These are phyloP conservation scores for Zopfia rhizophila DNA, from an alignment of 2,329 filamentous ascomycete genomes.

Conservation along the genomic window DNA sequence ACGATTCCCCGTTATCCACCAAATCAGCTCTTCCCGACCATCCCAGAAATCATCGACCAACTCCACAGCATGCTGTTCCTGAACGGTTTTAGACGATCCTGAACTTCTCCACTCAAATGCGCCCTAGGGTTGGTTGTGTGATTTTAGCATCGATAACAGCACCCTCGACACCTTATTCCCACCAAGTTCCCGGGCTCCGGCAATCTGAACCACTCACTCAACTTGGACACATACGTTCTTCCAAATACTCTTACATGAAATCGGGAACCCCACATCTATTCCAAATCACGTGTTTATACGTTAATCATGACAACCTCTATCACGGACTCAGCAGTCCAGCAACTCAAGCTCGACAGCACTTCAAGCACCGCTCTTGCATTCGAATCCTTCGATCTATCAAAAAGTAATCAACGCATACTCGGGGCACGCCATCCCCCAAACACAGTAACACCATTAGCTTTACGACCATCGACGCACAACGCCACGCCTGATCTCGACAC, in stretches of 20 bases:
- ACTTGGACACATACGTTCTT: too few relatives aligned
- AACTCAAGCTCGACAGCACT: conserved; percentile 31
- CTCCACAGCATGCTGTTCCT: too few relatives aligned
- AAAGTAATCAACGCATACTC: conserved; percentile 55
- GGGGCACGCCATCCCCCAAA: conserved; percentile 52
- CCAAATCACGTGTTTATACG: neutral
- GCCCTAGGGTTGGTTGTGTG: conserved; percentile 15
- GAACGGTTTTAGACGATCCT: too few relatives aligned
- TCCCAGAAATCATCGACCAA: neutral
- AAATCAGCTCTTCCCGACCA: neutral
- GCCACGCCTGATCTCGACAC: too few relatives aligned
- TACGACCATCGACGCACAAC: conserved; percentile 44
- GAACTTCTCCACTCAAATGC: neutral
- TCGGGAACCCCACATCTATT: conserved; percentile 1
- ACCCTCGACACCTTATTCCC: conserved; percentile 1
- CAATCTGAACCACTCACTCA: conserved; percentile 4
- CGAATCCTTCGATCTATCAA: conserved; percentile 53
- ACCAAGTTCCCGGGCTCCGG: conserved; percentile 1
- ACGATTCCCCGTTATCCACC: neutral
- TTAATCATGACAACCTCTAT: conserved; percentile 23
- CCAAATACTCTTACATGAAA: too few relatives aligned
- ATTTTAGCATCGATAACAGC: conserved; percentile 23
- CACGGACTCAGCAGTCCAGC: conserved; percentile 6
- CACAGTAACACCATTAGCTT: conserved; percentile 54
- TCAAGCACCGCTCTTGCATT: conserved; percentile 38